Evolutionary conservation across 176 grass and related monocot genomes (phyloP).

Genomic region (Phoenix roebelenii): DNA sequence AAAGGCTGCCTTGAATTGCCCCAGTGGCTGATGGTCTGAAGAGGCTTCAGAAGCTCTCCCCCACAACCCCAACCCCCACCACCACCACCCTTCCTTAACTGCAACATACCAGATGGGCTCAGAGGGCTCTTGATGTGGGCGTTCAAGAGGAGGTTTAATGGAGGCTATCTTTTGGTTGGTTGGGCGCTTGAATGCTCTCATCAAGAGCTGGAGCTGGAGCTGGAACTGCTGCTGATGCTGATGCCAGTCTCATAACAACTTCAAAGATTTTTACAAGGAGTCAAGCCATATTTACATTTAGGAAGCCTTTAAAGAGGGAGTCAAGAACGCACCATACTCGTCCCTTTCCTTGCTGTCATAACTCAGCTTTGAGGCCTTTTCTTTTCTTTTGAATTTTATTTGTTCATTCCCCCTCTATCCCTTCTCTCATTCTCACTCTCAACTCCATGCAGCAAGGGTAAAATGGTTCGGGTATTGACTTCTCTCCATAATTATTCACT

Average conservation of each 20-base stretch:
- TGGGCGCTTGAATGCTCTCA: slow-evolving; percentile 20
- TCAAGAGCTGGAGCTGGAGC: slow-evolving; percentile 2
- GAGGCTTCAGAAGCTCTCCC: slow-evolving; percentile 19
- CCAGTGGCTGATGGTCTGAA: slow-evolving; percentile 21
- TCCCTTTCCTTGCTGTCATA: slow-evolving; percentile 41
- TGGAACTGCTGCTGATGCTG: slow-evolving; percentile 29
- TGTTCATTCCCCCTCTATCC: too few species aligned
- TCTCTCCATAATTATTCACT: too few species aligned
- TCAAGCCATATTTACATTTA: slow-evolving; percentile 26
- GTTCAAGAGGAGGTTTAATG: slow-evolving; percentile 18
- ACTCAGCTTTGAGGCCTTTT: neutral
- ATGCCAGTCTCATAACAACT: slow-evolving; percentile 26
- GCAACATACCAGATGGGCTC: slow-evolving; percentile 16
- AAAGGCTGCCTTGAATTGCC: slow-evolving; percentile 68
- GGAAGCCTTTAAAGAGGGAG: slow-evolving; percentile 51
- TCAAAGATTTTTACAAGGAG: slow-evolving; percentile 32
- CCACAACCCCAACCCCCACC: slow-evolving; percentile 2
- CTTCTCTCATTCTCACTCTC: too few species aligned
- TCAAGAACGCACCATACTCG: slow-evolving; percentile 99
- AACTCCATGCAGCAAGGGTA: too few species aligned
- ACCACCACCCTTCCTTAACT: slow-evolving; percentile 3
- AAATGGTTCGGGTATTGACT: too few species aligned
- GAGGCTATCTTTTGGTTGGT: slow-evolving; percentile 8
- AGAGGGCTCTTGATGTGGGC: slow-evolving; percentile 7
- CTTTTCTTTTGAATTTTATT: too few species aligned